A percentile compares a stretch with the other conserved stretches of the same genome.
Evolutionary conservation across 2,329 filamentous ascomycete species (phyloP).

Genomic region (Pseudogymnoascus sp.): DNA sequence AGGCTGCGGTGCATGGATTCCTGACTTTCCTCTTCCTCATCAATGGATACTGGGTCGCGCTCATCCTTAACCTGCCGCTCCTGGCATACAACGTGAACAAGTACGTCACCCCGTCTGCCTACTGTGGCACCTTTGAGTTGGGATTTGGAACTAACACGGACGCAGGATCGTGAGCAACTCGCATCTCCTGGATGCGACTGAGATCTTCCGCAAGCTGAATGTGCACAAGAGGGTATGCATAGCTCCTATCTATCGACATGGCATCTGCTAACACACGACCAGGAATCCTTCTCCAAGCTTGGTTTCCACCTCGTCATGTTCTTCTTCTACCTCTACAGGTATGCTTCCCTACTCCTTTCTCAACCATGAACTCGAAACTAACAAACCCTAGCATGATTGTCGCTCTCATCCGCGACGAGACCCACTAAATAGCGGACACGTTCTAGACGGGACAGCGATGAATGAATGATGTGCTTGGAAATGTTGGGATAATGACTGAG

Average conservation of each 20-base stretch:
- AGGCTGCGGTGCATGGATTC: conserved; percentile 95
- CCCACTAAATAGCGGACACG: conserved; percentile 51
- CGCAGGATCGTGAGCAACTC: conserved; percentile 90
- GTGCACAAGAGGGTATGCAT: conserved; percentile 86
- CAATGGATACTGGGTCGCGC: conserved; percentile 96
- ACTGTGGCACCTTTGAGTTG: neutral
- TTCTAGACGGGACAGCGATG: conserved; percentile 4
- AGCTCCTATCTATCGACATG: neutral
- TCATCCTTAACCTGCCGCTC: conserved; percentile 86
- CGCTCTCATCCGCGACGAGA: conserved; percentile 91
- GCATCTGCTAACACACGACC: neutral
- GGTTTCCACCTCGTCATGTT: conserved; percentile 99
- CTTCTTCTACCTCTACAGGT: conserved; percentile 97
- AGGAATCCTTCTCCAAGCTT: conserved; percentile 99
- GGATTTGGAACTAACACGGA: neutral
- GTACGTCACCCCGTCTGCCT: conserved; percentile 47
- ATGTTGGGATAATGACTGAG: conserved; percentile 1
- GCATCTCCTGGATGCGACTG: conserved; percentile 91
- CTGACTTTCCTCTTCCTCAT: conserved; percentile 91
- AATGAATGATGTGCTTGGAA: conserved; percentile 2
- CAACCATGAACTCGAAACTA: neutral
- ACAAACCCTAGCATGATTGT: conserved; percentile 68
- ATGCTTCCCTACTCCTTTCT: neutral
- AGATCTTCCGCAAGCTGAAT: conserved; percentile 98
- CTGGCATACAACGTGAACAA: conserved; percentile 95